Evolutionary conservation across 495 filamentous ascomycete species (phyloP).

Genomic region (Hypoxylon perforatum): DNA sequence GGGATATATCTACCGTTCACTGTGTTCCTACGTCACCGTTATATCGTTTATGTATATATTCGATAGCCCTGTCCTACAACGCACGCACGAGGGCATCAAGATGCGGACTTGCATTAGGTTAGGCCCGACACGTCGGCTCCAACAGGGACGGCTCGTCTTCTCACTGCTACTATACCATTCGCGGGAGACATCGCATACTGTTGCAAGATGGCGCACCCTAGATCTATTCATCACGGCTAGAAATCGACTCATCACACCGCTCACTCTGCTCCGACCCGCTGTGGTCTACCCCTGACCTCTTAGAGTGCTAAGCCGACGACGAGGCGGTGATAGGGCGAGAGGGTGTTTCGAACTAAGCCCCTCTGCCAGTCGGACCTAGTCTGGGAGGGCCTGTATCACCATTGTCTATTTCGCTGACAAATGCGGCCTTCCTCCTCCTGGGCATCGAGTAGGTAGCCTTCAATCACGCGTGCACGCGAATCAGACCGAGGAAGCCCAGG

Average conservation of each 20-base stretch:
- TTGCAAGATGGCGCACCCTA: slow-evolving; percentile 10
- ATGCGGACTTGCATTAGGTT: not conserved
- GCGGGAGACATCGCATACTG: slow-evolving; percentile 25
- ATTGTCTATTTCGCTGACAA: not conserved
- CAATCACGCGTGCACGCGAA: not conserved
- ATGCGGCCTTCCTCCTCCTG: not conserved
- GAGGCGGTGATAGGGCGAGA: slow-evolving; percentile 10
- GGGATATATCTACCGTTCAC: not conserved
- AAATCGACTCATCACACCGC: slow-evolving; percentile 14
- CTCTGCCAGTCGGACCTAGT: slow-evolving; percentile 8
- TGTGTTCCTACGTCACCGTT: not conserved
- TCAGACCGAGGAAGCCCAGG: not conserved
- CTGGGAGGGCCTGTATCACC: slow-evolving; percentile 15
- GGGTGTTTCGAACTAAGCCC: not conserved
- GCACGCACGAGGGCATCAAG: not conserved
- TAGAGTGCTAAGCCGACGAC: not conserved
- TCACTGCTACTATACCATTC: slow-evolving; percentile 7
- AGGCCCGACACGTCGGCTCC: not conserved
- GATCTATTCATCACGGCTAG: slow-evolving; percentile 1
- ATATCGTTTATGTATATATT: not conserved
- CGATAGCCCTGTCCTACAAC: not conserved
- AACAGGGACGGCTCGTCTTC: not conserved
- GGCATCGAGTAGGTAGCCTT: not conserved
- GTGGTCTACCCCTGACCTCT: not conserved
- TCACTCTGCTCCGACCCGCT: not conserved